Evolutionary conservation across 2,329 filamentous ascomycete genomes (phyloP).

Genomic region (Talaromyces sp.): DNA sequence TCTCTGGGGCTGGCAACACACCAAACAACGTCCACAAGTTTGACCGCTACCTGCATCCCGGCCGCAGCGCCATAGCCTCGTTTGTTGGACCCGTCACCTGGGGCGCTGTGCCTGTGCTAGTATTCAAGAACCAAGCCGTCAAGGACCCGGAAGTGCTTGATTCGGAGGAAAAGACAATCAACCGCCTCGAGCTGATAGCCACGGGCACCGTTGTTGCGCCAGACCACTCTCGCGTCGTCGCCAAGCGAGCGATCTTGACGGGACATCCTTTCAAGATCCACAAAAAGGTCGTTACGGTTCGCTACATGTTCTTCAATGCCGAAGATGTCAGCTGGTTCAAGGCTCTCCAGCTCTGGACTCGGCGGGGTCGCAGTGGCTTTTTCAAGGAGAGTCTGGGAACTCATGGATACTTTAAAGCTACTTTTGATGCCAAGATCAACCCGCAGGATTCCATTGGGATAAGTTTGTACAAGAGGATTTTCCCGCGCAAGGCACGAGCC

Average conservation of each 20-base stretch:
- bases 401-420: slow-evolving; percentile 99
- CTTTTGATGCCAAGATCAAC: slow-evolving; percentile 93
- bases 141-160: slow-evolving; percentile 39
- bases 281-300: slow-evolving; percentile 92
- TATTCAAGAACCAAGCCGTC: slow-evolving; percentile 61
- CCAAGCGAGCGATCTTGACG: slow-evolving; percentile 89
- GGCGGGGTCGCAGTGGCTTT: slow-evolving; percentile 78
- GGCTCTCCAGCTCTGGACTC: slow-evolving; percentile 91
- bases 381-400: slow-evolving; percentile 94
- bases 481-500: slow-evolving; percentile 63
- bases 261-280: slow-evolving; percentile 98
- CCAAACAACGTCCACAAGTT: slow-evolving; percentile 98
- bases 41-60: slow-evolving; percentile 84
- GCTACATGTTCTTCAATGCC: slow-evolving; percentile 99
- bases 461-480: slow-evolving; percentile 81
- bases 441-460: slow-evolving; percentile 91
- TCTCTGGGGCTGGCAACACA: slow-evolving; percentile 82
- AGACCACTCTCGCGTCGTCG: slow-evolving; percentile 70
- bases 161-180: slow-evolving; percentile 35
- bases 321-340: slow-evolving; percentile 98
- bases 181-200: slow-evolving; percentile 66
- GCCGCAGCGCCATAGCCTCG: slow-evolving; percentile 79
- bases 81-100: slow-evolving; percentile 89
- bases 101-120: slow-evolving; percentile 85
- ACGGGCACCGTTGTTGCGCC: slow-evolving; percentile 84